A percentile compares a stretch with the other conserved stretches of the same genome.
Evolutionary conservation across 805 yeast genomes (phyloP).

Genomic region (Ogataea trehaloabstinens): DNA sequence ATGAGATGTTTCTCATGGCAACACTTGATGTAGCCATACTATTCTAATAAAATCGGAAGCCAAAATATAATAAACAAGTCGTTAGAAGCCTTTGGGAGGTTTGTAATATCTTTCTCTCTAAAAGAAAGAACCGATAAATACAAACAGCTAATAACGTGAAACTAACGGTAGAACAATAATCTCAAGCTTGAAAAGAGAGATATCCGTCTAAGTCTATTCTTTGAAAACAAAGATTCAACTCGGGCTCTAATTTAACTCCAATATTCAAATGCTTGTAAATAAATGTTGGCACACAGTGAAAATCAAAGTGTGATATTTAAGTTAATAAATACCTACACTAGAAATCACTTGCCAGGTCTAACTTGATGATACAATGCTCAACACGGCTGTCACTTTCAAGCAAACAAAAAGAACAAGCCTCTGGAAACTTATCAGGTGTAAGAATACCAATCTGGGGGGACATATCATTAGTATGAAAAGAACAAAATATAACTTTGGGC

Average conservation of each 20-base stretch:
- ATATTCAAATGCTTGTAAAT: conserved; percentile 22
- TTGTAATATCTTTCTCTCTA: conserved; percentile 1
- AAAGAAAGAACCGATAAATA: conserved; percentile 10
- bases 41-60: conserved; percentile 11
- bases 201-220: conserved; percentile 33
- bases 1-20: conserved; percentile 3
- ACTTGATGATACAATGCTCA: conserved; percentile 14
- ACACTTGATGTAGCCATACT: conserved; percentile 7
- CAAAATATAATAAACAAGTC: conserved; percentile 24
- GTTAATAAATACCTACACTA: conserved; percentile 22
- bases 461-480: conserved; percentile 4
- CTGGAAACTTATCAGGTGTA: neutral
- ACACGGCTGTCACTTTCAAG: conserved; percentile 5
- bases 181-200: conserved; percentile 32
- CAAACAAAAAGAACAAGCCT: conserved; percentile 3
- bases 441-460: neutral
- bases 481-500: too few species aligned
- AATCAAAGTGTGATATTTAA: conserved; percentile 21
- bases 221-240: conserved; percentile 12
- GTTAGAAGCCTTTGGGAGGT: conserved; percentile 17
- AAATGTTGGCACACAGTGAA: conserved; percentile 14
- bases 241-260: conserved; percentile 30
- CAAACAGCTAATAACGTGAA: conserved; percentile 21
- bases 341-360: conserved; percentile 2
- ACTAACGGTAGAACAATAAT: conserved; percentile 19